Evolutionary conservation across 257 asterid genomes (phyloP).

Genomic region (Solanum sitiens): DNA sequence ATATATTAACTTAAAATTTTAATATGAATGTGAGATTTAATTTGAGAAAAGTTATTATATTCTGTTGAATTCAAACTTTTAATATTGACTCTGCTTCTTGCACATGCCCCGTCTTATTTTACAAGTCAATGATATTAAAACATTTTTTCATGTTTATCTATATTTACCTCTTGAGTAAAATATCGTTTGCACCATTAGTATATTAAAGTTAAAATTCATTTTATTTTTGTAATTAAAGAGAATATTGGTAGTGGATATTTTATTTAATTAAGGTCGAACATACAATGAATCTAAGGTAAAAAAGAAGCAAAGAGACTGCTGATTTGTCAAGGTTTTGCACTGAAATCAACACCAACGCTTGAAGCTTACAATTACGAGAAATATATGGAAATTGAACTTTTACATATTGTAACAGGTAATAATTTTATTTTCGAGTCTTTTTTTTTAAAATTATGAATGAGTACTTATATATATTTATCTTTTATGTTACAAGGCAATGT

Average conservation of each 20-base stretch:
- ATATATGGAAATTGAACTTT: neutral
- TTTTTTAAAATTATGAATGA: too few species aligned
- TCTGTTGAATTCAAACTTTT: neutral
- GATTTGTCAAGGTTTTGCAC: constrained; percentile 43
- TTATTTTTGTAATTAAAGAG: neutral
- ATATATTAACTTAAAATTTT: too few species aligned
- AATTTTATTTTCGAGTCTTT: too few species aligned
- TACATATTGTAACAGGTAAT: neutral
- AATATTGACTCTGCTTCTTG: rapidly evolving
- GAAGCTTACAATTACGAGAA: neutral
- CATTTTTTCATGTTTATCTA: neutral
- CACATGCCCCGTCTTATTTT: neutral
- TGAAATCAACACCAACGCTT: constrained; percentile 30
- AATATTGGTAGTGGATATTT: neutral
- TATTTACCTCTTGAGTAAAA: neutral
- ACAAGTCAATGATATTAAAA: neutral
- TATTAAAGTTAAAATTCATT: neutral
- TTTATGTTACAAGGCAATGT: neutral
- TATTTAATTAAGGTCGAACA: constrained; percentile 26
- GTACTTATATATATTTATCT: too few species aligned
- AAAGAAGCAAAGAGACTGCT: constrained; percentile 33
- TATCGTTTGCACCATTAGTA: neutral
- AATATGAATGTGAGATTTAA: too few species aligned
- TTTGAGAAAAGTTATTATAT: neutral
- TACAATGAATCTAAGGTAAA: constrained; percentile 26